Conservation (phyloP, 2,329 filamentous ascomycete species). For the Colletotrichum sp. region DNA sequence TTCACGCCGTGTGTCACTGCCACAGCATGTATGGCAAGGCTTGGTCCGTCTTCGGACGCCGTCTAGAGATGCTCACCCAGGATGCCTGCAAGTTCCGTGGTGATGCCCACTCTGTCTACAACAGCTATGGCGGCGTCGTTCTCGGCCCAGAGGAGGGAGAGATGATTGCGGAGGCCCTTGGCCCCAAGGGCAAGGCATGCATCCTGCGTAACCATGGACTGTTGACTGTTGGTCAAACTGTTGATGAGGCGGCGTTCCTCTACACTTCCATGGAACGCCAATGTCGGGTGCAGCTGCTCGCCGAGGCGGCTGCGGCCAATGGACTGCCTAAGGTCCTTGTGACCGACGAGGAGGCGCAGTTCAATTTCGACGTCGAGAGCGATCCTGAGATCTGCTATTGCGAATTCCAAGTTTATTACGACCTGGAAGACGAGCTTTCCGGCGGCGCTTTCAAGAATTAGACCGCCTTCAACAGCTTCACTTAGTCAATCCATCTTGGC, state of each 20-base stretch:
- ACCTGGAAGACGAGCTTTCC: slow-evolving; percentile 19
- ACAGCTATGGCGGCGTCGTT: slow-evolving; percentile 55
- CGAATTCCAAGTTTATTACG: slow-evolving; percentile 25
- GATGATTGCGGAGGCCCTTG: slow-evolving; percentile 67
- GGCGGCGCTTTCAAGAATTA: slow-evolving; percentile 18
- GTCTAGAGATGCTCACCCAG: slow-evolving; percentile 72
- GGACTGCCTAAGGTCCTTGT: slow-evolving; percentile 40
- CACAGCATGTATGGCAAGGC: slow-evolving; percentile 70
- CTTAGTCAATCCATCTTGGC: background rate
- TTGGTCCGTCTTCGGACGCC: slow-evolving; percentile 67
- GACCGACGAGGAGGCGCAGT: slow-evolving; percentile 46
- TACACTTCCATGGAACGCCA: slow-evolving; percentile 71
- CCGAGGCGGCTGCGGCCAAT: slow-evolving; percentile 51
- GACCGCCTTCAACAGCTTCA: background rate
- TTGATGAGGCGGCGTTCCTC: slow-evolving; percentile 76
- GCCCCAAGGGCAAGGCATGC: slow-evolving; percentile 59
- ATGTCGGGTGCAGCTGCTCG: slow-evolving; percentile 70
- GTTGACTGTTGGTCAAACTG: slow-evolving; percentile 70
- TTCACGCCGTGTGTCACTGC: slow-evolving; percentile 71
- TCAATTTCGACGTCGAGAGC: slow-evolving; percentile 26
- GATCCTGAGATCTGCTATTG: slow-evolving; percentile 25
- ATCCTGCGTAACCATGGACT: slow-evolving; percentile 76
- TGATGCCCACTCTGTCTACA: slow-evolving; percentile 67
- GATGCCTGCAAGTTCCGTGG: slow-evolving; percentile 68
- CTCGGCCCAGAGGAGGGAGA: slow-evolving; percentile 68